These are phyloP conservation scores for Cardiospermum halicacabum DNA, from an alignment of 345 rosid genomes.

Conservation along the genomic window DNA sequence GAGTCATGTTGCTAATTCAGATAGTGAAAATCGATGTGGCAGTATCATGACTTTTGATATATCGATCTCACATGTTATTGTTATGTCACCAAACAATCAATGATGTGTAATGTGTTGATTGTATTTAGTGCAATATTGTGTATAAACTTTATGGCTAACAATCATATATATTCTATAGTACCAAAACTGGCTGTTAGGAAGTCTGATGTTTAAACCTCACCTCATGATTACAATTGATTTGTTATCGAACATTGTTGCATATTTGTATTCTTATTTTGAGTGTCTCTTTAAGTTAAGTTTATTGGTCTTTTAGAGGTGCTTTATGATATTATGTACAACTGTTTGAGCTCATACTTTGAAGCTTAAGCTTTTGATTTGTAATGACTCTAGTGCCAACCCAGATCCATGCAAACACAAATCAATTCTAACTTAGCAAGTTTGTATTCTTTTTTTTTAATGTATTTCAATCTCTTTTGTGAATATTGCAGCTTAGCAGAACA, in stretches of 20 bases:
- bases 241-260: neutral
- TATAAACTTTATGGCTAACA: neutral
- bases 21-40: neutral
- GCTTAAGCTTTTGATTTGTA: neutral
- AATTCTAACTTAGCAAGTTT: neutral
- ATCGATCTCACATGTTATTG: neutral
- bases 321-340: neutral
- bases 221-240: neutral
- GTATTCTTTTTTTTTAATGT: neutral
- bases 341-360: neutral
- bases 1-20: neutral
- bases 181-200: neutral
- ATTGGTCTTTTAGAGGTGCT: neutral
- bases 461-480: neutral
- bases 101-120: neutral
- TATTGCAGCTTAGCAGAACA: neutral
- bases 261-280: neutral
- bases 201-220: neutral
- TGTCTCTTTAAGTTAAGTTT: neutral
- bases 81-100: neutral
- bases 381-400: neutral
- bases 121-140: neutral
- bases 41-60: neutral
- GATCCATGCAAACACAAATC: neutral
- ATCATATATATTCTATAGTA: neutral